Evolutionary conservation across 2,329 filamentous ascomycete species (phyloP).

Genomic region (Penicillium italicum): DNA sequence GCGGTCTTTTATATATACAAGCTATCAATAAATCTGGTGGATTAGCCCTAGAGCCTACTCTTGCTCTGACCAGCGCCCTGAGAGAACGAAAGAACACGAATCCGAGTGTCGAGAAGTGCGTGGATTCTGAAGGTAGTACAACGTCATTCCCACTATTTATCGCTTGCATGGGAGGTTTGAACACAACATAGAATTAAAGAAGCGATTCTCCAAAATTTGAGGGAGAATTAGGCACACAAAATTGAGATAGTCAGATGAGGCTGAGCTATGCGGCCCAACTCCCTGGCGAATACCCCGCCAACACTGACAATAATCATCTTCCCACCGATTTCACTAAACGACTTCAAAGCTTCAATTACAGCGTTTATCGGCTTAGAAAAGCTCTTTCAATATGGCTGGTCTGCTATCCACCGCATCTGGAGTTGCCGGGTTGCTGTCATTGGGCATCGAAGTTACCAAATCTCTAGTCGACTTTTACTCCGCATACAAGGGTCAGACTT

Average conservation of each 20-base stretch:
- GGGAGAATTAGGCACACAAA: background rate
- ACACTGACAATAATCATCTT: background rate
- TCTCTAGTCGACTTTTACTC: slow-evolving; percentile 36
- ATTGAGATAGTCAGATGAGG: no score
- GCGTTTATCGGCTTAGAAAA: background rate
- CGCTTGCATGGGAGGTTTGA: background rate
- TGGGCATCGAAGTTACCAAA: slow-evolving; percentile 37
- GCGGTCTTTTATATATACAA: background rate
- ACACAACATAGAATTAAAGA: background rate
- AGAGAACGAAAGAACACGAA: background rate
- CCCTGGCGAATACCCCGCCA: background rate
- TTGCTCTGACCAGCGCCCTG: background rate
- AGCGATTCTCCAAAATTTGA: background rate
- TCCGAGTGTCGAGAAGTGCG: background rate
- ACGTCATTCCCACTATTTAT: background rate
- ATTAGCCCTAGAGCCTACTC: background rate
- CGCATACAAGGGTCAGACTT: slow-evolving; percentile 24
- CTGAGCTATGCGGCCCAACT: background rate
- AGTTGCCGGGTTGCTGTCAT: slow-evolving; percentile 35
- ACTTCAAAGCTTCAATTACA: background rate
- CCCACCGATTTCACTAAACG: background rate
- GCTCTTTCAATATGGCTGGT: slow-evolving; percentile 19
- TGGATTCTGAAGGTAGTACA: no score
- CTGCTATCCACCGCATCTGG: slow-evolving; percentile 28
- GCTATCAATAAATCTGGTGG: background rate